Base-by-base conservation (phyloP, 768 basidiomycete genomes). In the Kwoniella pini region DNA sequence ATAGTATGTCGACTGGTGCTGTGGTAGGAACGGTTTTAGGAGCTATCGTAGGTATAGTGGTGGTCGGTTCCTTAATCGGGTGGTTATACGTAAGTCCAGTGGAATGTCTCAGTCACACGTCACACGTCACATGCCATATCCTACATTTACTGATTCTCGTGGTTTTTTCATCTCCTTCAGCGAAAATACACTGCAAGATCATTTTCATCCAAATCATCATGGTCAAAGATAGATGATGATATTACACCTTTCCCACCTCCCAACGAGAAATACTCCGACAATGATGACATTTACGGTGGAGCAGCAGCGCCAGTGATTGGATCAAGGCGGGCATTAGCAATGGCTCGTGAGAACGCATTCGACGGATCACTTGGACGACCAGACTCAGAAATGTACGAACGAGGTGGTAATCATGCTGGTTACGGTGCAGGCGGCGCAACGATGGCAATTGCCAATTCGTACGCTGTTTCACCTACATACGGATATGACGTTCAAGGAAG, bases 231-330 rank as follows among this genome's bases (percentile, higher is more conserved):
- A 22, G 50, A 70, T 38, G 69, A 71, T 38, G 70, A 75, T 44
- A 58, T 72, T 49, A 70, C 68, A 12, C 73, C 73, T 1, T 70
- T 64, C 59, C 63, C 68, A 2, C 43, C 45, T 13, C 61, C 60
- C 33, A 40, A 66, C 50, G 65, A 66, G 22, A 60, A 64, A 33
- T 55, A 52, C 7, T 40, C 43, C 13, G 57, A 46, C 40, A 40
- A 19, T 30, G 65, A 72, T 45, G 73, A 75, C 40, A 60, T 68
- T 39, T 72, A 72, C 46, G 68, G 69, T 12, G 52, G 44, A 7
- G 52, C 63, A n/a, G 54, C 57, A 3, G 71, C 67, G 19, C 73
- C 73, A 15, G 69, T 75, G 26, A 75, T 75, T 43, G 73, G 73
- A 2, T 72, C 70, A 9, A 59, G 73, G 44, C 59, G 70, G 9